Percentiles rank a stretch among this genome's conserved stretches.
phyloP scores from a whole-genome alignment of 139 green algal genomes.

The Chloropicon primus region DNA sequence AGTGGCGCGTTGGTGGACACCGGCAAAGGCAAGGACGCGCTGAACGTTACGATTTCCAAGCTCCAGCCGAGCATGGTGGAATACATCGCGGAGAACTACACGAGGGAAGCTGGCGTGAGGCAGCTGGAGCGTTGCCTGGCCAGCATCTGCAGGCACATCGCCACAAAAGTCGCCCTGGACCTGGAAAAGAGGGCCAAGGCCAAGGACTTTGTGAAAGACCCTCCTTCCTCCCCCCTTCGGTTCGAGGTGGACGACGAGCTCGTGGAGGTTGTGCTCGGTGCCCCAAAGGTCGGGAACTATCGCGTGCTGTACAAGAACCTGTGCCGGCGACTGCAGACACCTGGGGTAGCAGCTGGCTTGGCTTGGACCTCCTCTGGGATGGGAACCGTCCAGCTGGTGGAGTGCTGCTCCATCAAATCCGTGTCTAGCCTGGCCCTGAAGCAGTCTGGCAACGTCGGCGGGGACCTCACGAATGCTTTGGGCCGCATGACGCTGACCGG shows the following conservation, averaged over 20 bases:
- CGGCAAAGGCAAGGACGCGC: no score
- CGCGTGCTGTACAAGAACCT: constrained; percentile 20
- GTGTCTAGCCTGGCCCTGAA: neutral
- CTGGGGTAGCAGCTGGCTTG: constrained; percentile 52
- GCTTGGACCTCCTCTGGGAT: constrained; percentile 61
- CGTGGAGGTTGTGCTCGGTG: constrained; percentile 52
- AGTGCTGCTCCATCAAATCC: constrained; percentile 31
- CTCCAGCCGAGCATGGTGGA: constrained; percentile 7
- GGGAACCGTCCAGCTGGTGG: constrained; percentile 52
- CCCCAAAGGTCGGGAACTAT: constrained; percentile 26
- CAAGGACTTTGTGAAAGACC: neutral
- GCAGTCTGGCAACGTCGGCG: neutral
- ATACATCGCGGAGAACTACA: constrained; percentile 35
- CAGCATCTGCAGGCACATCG: constrained; percentile 48
- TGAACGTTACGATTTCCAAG: neutral
- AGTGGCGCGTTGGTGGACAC: constrained; percentile 2
- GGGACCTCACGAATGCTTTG: neutral
- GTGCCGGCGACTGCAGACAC: constrained; percentile 18
- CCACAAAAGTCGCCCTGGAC: constrained; percentile 34
- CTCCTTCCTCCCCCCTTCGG: neutral
- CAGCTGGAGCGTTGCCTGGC: constrained; percentile 38
- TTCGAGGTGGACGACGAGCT: constrained; percentile 40
- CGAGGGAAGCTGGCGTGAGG: constrained; percentile 58
- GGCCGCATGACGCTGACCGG: constrained; percentile 50
- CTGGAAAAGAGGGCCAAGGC: constrained; percentile 3